Conservation (phyloP, 495 filamentous ascomycete species). For the Endocarpon pusillum region DNA sequence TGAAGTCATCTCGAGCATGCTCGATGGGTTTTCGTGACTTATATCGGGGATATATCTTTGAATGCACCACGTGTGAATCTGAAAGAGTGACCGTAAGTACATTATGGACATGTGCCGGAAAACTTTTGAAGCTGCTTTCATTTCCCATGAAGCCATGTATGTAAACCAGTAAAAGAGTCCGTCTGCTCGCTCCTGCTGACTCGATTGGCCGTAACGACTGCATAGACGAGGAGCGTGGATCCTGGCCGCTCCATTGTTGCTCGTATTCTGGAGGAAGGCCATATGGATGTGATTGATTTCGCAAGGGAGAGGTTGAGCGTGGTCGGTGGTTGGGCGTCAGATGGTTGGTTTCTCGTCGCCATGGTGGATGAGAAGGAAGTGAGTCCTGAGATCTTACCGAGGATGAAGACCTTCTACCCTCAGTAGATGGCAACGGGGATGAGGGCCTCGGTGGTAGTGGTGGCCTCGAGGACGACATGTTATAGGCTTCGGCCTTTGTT, state of each 20-base stretch:
- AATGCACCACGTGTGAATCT: constrained; percentile 65
- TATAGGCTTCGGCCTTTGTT: too few relatives aligned
- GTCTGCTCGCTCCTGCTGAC: constrained; percentile 4
- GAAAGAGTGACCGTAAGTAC: constrained; percentile 47
- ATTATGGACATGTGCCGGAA: constrained; percentile 76
- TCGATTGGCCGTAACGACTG: not conserved
- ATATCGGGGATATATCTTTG: constrained; percentile 85
- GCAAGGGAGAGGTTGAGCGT: not conserved
- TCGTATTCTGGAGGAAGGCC: not conserved
- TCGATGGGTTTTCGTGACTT: constrained; percentile 61
- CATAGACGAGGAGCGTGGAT: constrained; percentile 1
- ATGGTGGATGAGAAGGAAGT: too few relatives aligned
- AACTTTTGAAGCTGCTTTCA: constrained; percentile 71
- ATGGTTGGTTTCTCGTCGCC: not conserved
- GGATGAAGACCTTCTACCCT: too few relatives aligned
- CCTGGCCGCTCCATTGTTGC: not conserved
- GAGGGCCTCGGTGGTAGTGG: too few relatives aligned
- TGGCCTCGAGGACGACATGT: too few relatives aligned
- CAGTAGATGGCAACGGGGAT: too few relatives aligned
- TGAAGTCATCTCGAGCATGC: constrained; percentile 64
- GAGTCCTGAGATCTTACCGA: too few relatives aligned
- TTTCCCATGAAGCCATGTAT: constrained; percentile 91
- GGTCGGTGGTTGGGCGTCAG: not conserved
- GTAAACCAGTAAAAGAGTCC: constrained; percentile 63
- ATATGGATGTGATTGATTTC: not conserved